Percentiles rank a stretch among this genome's conserved stretches.
phyloP scores from a whole-genome alignment of 768 basidiomycete genomes.

The Xanthoconium stramineum region DNA sequence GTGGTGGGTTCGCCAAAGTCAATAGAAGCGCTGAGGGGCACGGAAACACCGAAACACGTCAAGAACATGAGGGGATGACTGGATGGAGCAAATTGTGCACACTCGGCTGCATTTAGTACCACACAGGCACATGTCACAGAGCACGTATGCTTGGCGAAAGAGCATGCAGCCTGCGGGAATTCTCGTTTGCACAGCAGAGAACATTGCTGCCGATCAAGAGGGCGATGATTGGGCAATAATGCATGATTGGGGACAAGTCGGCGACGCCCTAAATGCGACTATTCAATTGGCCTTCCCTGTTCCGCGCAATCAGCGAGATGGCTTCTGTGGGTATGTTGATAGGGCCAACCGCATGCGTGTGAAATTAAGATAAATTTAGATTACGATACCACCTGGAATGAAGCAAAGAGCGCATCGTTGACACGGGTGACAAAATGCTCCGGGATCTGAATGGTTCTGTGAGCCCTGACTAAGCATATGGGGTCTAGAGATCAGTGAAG shows the following conservation, averaged over 20 bases:
- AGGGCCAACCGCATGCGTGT: slow-evolving; percentile 7
- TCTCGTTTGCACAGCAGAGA: slow-evolving; percentile 7
- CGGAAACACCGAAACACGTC: slow-evolving; percentile 23
- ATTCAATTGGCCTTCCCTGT: slow-evolving; percentile 2
- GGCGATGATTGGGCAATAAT: slow-evolving; percentile 13
- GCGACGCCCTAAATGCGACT: slow-evolving; percentile 22
- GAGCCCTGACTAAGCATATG: slow-evolving; percentile 8
- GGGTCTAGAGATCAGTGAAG: slow-evolving; percentile 13
- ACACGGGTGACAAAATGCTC: slow-evolving; percentile 9
- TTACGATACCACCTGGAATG: slow-evolving; percentile 10
- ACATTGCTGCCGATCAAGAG: slow-evolving; percentile 26
- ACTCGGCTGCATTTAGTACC: slow-evolving; percentile 14
- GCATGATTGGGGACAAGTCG: slow-evolving; percentile 28
- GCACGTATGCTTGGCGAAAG: slow-evolving; percentile 9
- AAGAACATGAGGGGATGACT: slow-evolving; percentile 25
- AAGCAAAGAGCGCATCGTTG: slow-evolving; percentile 3
- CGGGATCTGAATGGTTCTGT: slow-evolving; percentile 6
- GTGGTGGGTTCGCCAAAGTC: slow-evolving; percentile 20
- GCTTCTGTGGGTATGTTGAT: slow-evolving; percentile 13
- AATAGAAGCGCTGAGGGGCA: slow-evolving; percentile 14
- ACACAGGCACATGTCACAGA: slow-evolving; percentile 1
- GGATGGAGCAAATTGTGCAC: slow-evolving; percentile 12
- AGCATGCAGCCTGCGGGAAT: slow-evolving; percentile 9
- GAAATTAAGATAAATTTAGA: slow-evolving; percentile 13
- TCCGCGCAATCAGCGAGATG: slow-evolving; percentile 22